Evolutionary conservation across 352 stramenopile species (phyloP).

Genomic region (Phytophthora aleatoria): DNA sequence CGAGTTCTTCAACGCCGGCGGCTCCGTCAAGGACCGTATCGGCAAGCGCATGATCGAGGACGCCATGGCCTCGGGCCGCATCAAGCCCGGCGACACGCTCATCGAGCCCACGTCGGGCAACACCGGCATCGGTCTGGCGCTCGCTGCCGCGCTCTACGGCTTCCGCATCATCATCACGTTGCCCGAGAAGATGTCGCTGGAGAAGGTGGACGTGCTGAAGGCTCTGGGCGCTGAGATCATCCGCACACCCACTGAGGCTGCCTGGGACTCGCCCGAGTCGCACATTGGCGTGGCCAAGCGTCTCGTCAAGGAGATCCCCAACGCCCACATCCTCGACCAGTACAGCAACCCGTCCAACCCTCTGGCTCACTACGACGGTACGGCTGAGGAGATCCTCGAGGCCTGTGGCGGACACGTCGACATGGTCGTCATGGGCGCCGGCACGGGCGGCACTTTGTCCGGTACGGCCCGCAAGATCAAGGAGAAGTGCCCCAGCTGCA

Average conservation of each 20-base stretch:
- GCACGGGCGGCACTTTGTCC: constrained; percentile 96
- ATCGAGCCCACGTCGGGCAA: constrained; percentile 98
- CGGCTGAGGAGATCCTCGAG: constrained; percentile 94
- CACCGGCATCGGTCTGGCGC: constrained; percentile 97
- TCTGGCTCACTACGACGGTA: constrained; percentile 96
- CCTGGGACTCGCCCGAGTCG: constrained; percentile 95
- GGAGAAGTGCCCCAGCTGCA: constrained; percentile 85
- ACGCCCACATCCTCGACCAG: constrained; percentile 96
- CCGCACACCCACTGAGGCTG: constrained; percentile 94
- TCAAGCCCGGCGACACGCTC: constrained; percentile 95
- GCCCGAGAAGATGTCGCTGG: constrained; percentile 97
- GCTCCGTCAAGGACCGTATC: constrained; percentile 93
- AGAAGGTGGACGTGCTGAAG: constrained; percentile 97
- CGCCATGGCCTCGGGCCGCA: constrained; percentile 89
- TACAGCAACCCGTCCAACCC: constrained; percentile 98
- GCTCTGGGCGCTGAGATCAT: constrained; percentile 96
- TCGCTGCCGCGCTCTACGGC: constrained; percentile 96
- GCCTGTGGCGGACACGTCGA: constrained; percentile 94
- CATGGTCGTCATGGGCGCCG: constrained; percentile 94
- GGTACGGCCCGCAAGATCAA: constrained; percentile 95
- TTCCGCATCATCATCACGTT: constrained; percentile 95
- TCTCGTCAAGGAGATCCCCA: constrained; percentile 94
- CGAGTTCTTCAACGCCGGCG: constrained; percentile 97
- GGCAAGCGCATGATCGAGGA: constrained; percentile 93
- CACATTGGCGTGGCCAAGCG: constrained; percentile 94